Evolutionary conservation across 1,284 basidiomycete genomes (phyloP), one percentile per base, ranked within the genome.

Genomic region (Thecaphora frezii): DNA sequence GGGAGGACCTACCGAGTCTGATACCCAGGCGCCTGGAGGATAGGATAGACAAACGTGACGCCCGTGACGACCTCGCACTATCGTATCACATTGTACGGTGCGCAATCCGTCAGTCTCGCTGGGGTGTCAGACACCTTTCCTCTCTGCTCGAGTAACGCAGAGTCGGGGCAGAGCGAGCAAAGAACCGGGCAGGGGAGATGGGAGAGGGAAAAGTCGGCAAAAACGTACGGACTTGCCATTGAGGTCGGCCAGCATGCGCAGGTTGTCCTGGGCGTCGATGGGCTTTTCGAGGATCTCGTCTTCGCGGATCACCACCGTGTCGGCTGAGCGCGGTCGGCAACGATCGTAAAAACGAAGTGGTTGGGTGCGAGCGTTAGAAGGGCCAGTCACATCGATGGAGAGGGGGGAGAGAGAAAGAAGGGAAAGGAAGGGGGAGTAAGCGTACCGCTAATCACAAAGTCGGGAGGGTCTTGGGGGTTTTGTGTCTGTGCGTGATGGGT

Each of bases 361-460:
- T n/a, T n/a, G n/a, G n/a, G n/a, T n/a, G n/a, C n/a, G n/a, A 13
- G 5, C 24, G 33, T 16, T 5, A 9, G 14, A n/a, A 45, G n/a
- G 33, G 7, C 25, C 7, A 18, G 13, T 28, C 28, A 28, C 7
- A 28, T 28, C 28, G 28, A 28, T 13, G 7, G 28, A 28, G 28
- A 13, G 7, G 5, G 8, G 12, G 33, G 33, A 9, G 5, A 14
- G 33, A 8, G 18, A 16, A 36, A 16, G 33, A 12, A 4, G 33
- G 7, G 8, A 16, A 16, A 36, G 33, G 18, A 30, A 30, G 14
- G 28, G 28, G 14, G 14, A 30, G 14, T 14, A 14, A 8, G 73
- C 84, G 48, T 43, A 90, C 91, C 90, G 60, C 86, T 88, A 64
- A 98, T 97, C 43, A 97, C 92, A 23, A 97, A 84, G 80, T 97